phyloP scores from a whole-genome alignment of 495 filamentous ascomycete genomes.

The Amphirosellinia nigrospora region DNA sequence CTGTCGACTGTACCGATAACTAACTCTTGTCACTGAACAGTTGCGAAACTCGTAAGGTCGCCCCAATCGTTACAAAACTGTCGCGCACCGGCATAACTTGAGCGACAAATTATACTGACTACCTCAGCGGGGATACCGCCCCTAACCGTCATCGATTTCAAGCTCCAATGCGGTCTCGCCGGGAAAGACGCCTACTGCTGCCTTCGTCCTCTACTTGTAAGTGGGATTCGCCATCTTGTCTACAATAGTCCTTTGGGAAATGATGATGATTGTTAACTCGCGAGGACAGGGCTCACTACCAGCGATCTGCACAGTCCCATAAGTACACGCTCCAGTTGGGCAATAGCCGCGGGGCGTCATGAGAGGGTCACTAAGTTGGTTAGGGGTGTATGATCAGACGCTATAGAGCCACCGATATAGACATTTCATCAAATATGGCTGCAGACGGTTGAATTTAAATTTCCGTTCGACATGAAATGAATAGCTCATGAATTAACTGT shows the following conservation, averaged over 20 bases:
- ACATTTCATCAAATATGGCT: not conserved
- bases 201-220: constrained; percentile 13
- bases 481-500: not conserved
- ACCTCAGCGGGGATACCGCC: not conserved
- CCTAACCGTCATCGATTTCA: not conserved
- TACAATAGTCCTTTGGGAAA: not conserved
- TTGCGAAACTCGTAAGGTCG: not conserved
- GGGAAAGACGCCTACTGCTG: constrained; percentile 4
- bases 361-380: not conserved
- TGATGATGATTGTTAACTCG: not conserved
- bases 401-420: not conserved
- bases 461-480: not conserved
- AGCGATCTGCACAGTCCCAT: not conserved
- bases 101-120: not conserved
- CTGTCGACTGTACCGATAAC: not conserved
- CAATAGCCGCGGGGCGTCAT: not conserved
- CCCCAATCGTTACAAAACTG: not conserved
- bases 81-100: not conserved
- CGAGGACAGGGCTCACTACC: not conserved
- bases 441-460: not conserved
- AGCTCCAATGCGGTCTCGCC: not conserved
- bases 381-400: not conserved
- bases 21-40: not conserved
- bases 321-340: not conserved
- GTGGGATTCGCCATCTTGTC: not conserved